Evolutionary conservation across 2,329 filamentous ascomycete genomes (phyloP).

Genomic region (Colletotrichum trifolii): DNA sequence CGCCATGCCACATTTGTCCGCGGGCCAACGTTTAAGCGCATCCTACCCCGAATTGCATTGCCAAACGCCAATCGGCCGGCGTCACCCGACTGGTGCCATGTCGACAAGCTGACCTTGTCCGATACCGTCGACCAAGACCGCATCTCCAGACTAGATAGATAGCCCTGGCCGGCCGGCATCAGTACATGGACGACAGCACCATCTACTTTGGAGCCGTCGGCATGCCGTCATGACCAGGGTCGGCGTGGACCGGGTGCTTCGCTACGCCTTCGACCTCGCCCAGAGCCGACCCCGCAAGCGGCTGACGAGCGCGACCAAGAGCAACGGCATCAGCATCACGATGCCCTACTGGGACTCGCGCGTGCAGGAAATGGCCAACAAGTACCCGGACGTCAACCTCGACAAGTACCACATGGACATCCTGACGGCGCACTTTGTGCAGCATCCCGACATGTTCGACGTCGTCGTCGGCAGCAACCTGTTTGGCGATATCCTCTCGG

Average conservation of each 20-base stretch:
- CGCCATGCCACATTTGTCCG: too few species aligned
- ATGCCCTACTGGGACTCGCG: conserved; percentile 78
- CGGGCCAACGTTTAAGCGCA: too few species aligned
- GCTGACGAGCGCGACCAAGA: conserved; percentile 73
- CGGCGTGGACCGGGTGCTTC: conserved; percentile 68
- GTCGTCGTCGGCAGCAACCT: conserved; percentile 74
- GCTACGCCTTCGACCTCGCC: conserved; percentile 72
- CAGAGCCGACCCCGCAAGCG: conserved; percentile 66
- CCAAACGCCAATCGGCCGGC: too few species aligned
- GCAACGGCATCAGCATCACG: conserved; percentile 73
- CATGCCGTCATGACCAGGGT: conserved; percentile 73
- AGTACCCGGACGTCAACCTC: conserved; percentile 69
- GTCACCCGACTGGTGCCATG: too few species aligned
- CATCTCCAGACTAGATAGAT: too few species aligned
- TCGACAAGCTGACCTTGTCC: too few species aligned
- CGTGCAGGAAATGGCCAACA: conserved; percentile 62
- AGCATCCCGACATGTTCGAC: conserved; percentile 68
- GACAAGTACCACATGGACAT: conserved; percentile 77
- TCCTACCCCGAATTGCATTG: too few species aligned
- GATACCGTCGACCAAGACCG: too few species aligned
- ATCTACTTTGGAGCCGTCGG: conserved; percentile 71
- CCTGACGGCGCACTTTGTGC: conserved; percentile 73
- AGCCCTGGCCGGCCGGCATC: too few species aligned
- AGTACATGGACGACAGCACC: too few species aligned
- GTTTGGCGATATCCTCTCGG: conserved; percentile 75